Evolutionary conservation across 768 basidiomycete species (phyloP), one percentile per base, ranked within the genome.

Genomic region (Boletus tomentosulus): DNA sequence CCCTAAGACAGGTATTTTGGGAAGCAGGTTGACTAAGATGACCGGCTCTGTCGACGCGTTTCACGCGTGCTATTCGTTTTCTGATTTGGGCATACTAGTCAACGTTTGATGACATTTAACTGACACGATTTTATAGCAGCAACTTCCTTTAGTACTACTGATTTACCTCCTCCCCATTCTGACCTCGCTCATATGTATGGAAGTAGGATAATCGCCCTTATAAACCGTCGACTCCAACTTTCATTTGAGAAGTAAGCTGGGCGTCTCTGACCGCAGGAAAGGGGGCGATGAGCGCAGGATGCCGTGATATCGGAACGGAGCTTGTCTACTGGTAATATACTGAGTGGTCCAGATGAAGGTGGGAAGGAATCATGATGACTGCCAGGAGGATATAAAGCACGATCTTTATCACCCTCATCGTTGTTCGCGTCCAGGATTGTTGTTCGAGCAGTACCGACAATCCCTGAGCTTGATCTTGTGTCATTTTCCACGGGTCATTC

Each of bases 11-110:
- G 47, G 52, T 49, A 28, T 54, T 58, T 62, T 51, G 34, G 64
- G 39, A 66, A 67, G 66, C 25, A 39, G 66, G 22, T 52, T 62
- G 66, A 68, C 50, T 58, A 49, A 4, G 48, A 33, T 16, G 10
- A 34, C 66, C 66, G 66, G 66, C 38, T 46, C 37, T 53, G 25
- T 35, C 33, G 24, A 54, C 54, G 50, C n/a, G n/a, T n/a, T n/a
- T n/a, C n/a, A n/a, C n/a, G n/a, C 65, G 57, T 38, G 19, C 19
- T 19, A 30, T 58, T 59, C 3, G 30, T 53, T 57, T n/a, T 62
- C 66, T 66, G 65, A 67, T 9, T 47, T 46, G 41, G n/a, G n/a
- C 19, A 24, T 38, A 30, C 19, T 19, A 28, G 43, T 31, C 8
- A 10, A 33, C 33, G 30, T 46, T 10, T 10, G 28, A 24, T 41